Percentiles rank a stretch among this genome's conserved stretches.
Conservation (phyloP, 306 rosid species). For the Rubus parviflorus region DNA sequence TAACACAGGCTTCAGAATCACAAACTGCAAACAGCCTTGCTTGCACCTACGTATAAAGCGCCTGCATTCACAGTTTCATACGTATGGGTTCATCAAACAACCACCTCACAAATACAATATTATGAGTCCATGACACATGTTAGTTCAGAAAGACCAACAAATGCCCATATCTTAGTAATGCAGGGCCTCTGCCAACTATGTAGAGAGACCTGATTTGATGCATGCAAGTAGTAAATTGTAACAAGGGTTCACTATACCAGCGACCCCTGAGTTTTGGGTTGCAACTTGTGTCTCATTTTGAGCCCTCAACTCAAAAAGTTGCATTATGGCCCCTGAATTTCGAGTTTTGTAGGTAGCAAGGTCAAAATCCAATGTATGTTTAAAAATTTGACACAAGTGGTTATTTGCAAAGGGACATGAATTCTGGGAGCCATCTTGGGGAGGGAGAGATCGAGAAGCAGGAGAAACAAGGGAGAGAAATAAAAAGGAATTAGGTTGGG, state of each 20-base stretch:
- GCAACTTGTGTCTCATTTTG: neutral
- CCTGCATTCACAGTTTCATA: conserved; percentile 53
- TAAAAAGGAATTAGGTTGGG: neutral
- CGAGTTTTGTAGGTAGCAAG: neutral
- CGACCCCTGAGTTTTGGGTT: neutral
- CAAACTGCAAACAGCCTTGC: conserved; percentile 98
- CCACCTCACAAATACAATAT: conserved; percentile 12
- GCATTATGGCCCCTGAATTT: neutral
- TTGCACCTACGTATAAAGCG: conserved; percentile 98
- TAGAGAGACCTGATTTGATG: neutral
- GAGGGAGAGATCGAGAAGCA: neutral
- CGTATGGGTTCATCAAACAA: conserved; percentile 19
- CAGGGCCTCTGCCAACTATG: neutral
- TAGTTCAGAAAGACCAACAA: conserved; percentile 14
- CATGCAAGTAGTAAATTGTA: neutral
- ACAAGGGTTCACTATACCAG: neutral
- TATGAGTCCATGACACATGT: conserved; percentile 9
- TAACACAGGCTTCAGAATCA: conserved; percentile 90
- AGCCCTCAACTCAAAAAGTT: neutral
- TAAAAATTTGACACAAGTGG: neutral
- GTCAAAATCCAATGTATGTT: neutral
- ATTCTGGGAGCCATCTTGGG: neutral
- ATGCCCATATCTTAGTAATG: neutral
- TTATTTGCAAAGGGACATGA: neutral
- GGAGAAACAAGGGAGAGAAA: neutral